Evolutionary conservation across 177 flowering plant species (phyloP).

Genomic region (Vitis hybrid): DNA sequence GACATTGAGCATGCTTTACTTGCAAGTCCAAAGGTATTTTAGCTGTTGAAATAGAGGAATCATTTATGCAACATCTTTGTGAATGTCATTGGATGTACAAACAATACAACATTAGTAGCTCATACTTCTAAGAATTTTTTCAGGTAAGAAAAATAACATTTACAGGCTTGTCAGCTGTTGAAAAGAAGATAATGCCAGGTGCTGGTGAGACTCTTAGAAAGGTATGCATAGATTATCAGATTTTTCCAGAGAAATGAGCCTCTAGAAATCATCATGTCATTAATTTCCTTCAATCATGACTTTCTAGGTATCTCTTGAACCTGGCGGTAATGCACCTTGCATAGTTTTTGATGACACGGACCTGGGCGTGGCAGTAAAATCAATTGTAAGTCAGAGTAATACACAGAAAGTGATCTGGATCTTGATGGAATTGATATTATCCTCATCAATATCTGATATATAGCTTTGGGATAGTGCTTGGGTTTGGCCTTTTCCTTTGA

Average conservation of each 20-base stretch:
- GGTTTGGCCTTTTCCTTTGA: too few relatives aligned
- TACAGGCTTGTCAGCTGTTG: conserved; percentile 98
- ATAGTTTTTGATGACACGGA: conserved; percentile 97
- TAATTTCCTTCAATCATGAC: conserved; percentile 4
- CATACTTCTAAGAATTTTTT: neutral
- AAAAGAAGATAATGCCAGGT: conserved; percentile 96
- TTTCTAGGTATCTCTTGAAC: conserved; percentile 85
- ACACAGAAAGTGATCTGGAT: neutral
- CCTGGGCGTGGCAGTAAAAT: conserved; percentile 93
- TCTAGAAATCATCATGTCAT: neutral
- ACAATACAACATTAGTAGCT: neutral
- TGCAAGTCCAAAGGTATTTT: conserved; percentile 69
- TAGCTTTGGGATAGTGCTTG: too few relatives aligned
- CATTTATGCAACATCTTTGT: too few relatives aligned
- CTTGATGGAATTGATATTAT: neutral
- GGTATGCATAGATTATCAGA: conserved; percentile 36
- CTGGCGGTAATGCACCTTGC: conserved; percentile 99
- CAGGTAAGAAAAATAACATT: conserved; percentile 94
- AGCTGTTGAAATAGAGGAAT: neutral
- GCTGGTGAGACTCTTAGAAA: conserved; percentile 87
- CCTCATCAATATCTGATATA: too few relatives aligned
- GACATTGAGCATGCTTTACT: conserved; percentile 87
- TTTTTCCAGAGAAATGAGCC: neutral
- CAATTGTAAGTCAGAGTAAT: conserved; percentile 61
- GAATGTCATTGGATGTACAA: neutral